Evolutionary conservation across 768 basidiomycete species (phyloP).

Genomic region (Mycena floridula): DNA sequence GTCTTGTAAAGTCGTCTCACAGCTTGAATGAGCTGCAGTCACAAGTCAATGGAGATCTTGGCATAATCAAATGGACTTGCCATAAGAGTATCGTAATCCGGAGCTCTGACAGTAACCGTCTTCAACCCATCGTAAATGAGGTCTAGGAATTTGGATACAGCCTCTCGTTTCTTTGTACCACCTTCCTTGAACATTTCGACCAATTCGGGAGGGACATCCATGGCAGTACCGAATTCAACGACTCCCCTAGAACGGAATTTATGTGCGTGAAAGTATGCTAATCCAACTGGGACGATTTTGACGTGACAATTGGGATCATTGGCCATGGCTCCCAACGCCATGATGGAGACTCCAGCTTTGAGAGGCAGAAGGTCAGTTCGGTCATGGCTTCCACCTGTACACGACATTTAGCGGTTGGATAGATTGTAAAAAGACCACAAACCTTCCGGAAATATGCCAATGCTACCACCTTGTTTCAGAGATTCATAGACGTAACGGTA

Average conservation of each 20-base stretch:
- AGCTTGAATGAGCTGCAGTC: slow-evolving; percentile 83
- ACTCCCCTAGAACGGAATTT: slow-evolving; percentile 96
- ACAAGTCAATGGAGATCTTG: slow-evolving; percentile 5
- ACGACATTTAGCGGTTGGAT: background rate
- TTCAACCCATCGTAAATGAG: slow-evolving; percentile 90
- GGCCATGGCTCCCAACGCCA: slow-evolving; percentile 98
- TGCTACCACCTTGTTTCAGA: slow-evolving; percentile 79
- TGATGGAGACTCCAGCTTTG: slow-evolving; percentile 95
- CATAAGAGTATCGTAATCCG: slow-evolving; percentile 98
- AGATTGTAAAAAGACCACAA: background rate
- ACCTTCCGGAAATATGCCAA: slow-evolving; percentile 99
- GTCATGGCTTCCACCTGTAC: slow-evolving; percentile 91
- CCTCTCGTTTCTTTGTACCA: slow-evolving; percentile 82
- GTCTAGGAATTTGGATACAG: slow-evolving; percentile 83
- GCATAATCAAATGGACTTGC: slow-evolving; percentile 31
- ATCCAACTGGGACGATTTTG: slow-evolving; percentile 84
- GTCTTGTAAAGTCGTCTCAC: slow-evolving; percentile 90
- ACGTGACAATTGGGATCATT: slow-evolving; percentile 81
- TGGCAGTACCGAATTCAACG: slow-evolving; percentile 89
- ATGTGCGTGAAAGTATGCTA: slow-evolving; percentile 71
- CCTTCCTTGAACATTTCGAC: slow-evolving; percentile 90
- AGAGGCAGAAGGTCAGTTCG: slow-evolving; percentile 93
- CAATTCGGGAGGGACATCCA: slow-evolving; percentile 86
- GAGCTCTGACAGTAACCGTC: slow-evolving; percentile 92
- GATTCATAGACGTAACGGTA: slow-evolving; percentile 89